Evolutionary conservation across 495 filamentous ascomycete genomes (phyloP).

Genomic region (Glarea lozoyensis): DNA sequence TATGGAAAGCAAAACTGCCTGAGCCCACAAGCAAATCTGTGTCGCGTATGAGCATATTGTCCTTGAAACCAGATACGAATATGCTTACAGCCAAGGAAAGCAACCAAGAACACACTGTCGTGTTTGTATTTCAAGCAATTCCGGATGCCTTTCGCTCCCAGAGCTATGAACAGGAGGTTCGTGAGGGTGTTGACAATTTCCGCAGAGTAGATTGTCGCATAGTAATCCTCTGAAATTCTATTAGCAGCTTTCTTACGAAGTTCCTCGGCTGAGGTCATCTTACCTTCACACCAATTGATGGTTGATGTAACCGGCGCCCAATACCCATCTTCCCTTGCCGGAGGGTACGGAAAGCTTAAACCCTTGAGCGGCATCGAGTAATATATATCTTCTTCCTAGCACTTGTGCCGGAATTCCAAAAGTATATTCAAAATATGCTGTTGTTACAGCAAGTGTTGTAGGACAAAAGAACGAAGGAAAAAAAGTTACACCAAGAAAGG

Average conservation of each 20-base stretch:
- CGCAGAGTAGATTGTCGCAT: conserved; percentile 49
- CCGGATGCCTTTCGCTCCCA: conserved; percentile 62
- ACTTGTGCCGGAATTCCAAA: no score
- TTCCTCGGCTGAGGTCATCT: background rate
- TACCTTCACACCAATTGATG: conserved; percentile 81
- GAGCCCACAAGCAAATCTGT: conserved; percentile 61
- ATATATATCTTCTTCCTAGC: no score
- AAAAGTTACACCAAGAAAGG: no score
- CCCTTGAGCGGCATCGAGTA: no score
- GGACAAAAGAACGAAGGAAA: no score
- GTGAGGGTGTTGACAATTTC: conserved; percentile 68
- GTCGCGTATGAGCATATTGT: conserved; percentile 2
- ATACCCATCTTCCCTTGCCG: conserved; percentile 53
- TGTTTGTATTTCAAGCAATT: conserved; percentile 63
- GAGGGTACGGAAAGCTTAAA: conserved; percentile 68
- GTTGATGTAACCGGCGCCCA: conserved; percentile 87
- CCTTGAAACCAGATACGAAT: background rate
- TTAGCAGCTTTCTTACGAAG: background rate
- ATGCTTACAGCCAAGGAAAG: conserved; percentile 50
- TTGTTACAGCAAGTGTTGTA: no score
- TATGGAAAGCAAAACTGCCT: conserved; percentile 76
- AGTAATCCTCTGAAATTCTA: conserved; percentile 41
- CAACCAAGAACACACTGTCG: conserved; percentile 61
- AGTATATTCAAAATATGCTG: no score
- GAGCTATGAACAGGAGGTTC: conserved; percentile 70